phyloP scores from a whole-genome alignment of 495 filamentous ascomycete genomes.

The Antarctomyces pellizariae region DNA sequence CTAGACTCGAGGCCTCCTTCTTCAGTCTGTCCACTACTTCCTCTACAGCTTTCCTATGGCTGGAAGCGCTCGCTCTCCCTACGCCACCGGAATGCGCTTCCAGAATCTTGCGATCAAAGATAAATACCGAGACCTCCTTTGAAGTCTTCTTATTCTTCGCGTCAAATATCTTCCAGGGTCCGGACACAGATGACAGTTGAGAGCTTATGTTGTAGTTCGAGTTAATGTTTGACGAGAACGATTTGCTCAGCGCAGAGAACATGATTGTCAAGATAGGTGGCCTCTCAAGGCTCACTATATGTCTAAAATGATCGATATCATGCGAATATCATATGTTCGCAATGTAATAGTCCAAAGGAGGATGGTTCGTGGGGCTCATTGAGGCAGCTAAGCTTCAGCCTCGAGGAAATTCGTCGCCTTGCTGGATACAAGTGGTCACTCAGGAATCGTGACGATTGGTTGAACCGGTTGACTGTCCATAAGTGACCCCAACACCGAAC shows the following conservation, averaged over 20 bases:
- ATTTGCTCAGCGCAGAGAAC: slow-evolving; percentile 83
- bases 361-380: too few species aligned
- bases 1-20: slow-evolving; percentile 72
- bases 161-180: slow-evolving; percentile 93
- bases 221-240: slow-evolving; percentile 68
- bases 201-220: slow-evolving; percentile 66
- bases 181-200: slow-evolving; percentile 44
- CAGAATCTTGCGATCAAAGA: slow-evolving; percentile 74
- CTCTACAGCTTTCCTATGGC: slow-evolving; percentile 56
- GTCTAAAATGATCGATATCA: neutral
- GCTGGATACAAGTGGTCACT: too few species aligned
- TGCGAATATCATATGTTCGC: too few species aligned
- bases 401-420: too few species aligned
- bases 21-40: slow-evolving; percentile 78
- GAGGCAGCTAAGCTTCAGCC: too few species aligned
- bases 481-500: too few species aligned
- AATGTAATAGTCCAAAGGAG: too few species aligned
- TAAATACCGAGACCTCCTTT: slow-evolving; percentile 73
- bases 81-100: slow-evolving; percentile 31
- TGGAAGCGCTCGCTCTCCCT: slow-evolving; percentile 34
- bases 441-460: too few species aligned
- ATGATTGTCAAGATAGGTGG: too few species aligned
- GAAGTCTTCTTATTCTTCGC: slow-evolving; percentile 87
- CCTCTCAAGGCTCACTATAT: neutral
- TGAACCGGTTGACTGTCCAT: too few species aligned